A percentile compares a stretch with the other conserved stretches of the same genome.
phyloP scores from a whole-genome alignment of 2,329 filamentous ascomycete species.

The Celoporthe dispersa region DNA sequence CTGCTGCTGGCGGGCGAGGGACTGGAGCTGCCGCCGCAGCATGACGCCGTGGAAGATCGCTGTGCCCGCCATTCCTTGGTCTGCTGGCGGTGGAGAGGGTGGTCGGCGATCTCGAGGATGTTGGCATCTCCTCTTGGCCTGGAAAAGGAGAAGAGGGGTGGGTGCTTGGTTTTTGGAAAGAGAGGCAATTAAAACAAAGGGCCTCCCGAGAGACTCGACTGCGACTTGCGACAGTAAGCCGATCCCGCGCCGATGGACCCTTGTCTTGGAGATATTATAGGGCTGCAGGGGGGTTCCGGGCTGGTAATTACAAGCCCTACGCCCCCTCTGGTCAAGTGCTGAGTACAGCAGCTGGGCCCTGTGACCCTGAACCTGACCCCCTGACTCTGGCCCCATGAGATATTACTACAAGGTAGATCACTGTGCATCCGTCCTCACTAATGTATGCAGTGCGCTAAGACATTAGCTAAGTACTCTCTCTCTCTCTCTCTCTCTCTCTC shows the following conservation, averaged over 20 bases:
- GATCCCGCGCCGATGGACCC: not conserved
- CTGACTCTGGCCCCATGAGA: not conserved
- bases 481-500: too few species aligned
- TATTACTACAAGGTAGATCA: not conserved
- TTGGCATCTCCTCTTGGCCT: not conserved
- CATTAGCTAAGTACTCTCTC: too few species aligned
- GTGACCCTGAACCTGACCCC: not conserved
- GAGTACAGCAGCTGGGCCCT: not conserved
- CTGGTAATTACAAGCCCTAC: not conserved
- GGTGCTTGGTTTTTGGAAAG: not conserved
- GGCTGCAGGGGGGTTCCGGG: not conserved
- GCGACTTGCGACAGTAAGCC: not conserved
- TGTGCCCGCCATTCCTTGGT: conserved; percentile 32
- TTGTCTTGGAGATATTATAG: not conserved
- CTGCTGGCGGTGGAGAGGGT: not conserved
- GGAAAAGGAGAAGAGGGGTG: not conserved
- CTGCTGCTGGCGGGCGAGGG: conserved; percentile 34
- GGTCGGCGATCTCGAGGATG: not conserved
- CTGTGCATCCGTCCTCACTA: not conserved
- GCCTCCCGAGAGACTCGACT: not conserved
- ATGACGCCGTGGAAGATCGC: conserved; percentile 33
- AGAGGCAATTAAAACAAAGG: not conserved
- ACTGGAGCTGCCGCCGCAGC: conserved; percentile 37
- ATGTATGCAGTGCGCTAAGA: too few species aligned
- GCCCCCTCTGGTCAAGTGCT: not conserved